phyloP scores from a whole-genome alignment of 2,329 filamentous ascomycete species.

The Aureobasidium leucospermi region DNA sequence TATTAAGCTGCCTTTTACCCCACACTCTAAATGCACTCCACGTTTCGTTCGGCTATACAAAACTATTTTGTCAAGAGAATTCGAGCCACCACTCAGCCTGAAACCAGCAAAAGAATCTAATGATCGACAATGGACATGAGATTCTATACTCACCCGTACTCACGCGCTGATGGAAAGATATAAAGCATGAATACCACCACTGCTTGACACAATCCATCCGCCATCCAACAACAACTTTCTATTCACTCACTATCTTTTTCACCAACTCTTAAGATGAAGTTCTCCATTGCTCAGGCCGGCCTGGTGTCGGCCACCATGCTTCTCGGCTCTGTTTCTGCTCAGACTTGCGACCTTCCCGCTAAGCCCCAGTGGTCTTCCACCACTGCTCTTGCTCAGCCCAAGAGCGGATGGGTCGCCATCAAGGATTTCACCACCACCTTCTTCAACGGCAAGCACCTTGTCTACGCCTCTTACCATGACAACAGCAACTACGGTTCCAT shows the following conservation, averaged over 20 bases:
- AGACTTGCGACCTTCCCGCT: slow-evolving; percentile 45
- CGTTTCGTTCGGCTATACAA: slow-evolving; percentile 9
- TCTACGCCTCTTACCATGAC: slow-evolving; percentile 50
- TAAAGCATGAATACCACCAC: neutral
- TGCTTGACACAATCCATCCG: neutral
- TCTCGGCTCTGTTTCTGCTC: slow-evolving; percentile 13
- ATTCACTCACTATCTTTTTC: slow-evolving; percentile 2
- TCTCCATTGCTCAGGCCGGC: slow-evolving; percentile 8
- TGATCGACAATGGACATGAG: neutral
- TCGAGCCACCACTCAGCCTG: slow-evolving; percentile 11
- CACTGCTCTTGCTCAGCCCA: slow-evolving; percentile 44
- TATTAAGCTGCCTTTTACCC: neutral
- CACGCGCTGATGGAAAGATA: neutral
- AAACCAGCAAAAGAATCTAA: slow-evolving; percentile 1
- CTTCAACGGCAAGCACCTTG: slow-evolving; percentile 53
- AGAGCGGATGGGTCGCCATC: slow-evolving; percentile 48
- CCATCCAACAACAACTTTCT: slow-evolving; percentile 3
- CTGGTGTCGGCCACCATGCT: slow-evolving; percentile 12
- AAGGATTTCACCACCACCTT: slow-evolving; percentile 55
- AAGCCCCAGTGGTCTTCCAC: slow-evolving; percentile 51
- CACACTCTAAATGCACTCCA: slow-evolving; percentile 10
- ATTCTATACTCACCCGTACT: neutral
- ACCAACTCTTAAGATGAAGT: slow-evolving; percentile 13
- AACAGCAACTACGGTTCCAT: slow-evolving; percentile 49
- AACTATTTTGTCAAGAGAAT: neutral